These are phyloP conservation scores for Thalassiosira pacifica DNA, from an alignment of 352 stramenopile species.

Conservation along the genomic window DNA sequence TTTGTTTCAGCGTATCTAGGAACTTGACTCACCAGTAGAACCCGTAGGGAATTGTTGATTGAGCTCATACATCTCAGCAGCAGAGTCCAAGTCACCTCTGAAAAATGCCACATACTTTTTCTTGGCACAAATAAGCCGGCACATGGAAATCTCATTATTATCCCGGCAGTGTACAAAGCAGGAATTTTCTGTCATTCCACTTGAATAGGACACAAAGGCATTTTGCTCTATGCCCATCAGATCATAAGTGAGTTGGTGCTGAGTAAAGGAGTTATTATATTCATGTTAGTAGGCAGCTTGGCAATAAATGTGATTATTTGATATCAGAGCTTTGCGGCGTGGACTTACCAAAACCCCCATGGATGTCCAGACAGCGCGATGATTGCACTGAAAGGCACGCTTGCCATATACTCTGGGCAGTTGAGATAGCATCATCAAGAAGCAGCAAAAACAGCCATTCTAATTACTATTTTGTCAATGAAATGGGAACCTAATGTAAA, in stretches of 20 bases:
- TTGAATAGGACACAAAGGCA: conserved; percentile 11
- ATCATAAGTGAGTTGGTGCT: conserved; percentile 37
- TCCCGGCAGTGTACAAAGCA: conserved; percentile 5
- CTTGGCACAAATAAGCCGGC: conserved; percentile 18
- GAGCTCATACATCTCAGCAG: conserved; percentile 45
- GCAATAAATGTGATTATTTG: too few species aligned
- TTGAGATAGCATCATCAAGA: background rate
- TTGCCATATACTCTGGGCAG: conserved; percentile 20
- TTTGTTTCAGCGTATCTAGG: too few species aligned
- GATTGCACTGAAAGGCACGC: conserved; percentile 43
- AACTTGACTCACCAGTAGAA: conserved; percentile 13
- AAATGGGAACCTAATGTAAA: too few species aligned
- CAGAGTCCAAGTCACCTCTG: conserved; percentile 41
- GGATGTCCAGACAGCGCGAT: background rate
- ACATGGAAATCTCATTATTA: conserved; percentile 22
- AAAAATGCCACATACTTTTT: conserved; percentile 46
- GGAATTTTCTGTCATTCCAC: conserved; percentile 32
- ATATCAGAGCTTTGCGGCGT: background rate
- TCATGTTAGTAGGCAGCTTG: too few species aligned
- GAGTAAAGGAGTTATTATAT: background rate
- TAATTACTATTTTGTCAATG: too few species aligned
- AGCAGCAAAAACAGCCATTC: background rate
- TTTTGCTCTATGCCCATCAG: conserved; percentile 50
- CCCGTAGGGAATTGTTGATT: conserved; percentile 13
- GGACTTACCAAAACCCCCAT: conserved; percentile 1